Evolutionary conservation across 108 stramenopile species (phyloP).

Genomic region (Fistulifera solaris): DNA sequence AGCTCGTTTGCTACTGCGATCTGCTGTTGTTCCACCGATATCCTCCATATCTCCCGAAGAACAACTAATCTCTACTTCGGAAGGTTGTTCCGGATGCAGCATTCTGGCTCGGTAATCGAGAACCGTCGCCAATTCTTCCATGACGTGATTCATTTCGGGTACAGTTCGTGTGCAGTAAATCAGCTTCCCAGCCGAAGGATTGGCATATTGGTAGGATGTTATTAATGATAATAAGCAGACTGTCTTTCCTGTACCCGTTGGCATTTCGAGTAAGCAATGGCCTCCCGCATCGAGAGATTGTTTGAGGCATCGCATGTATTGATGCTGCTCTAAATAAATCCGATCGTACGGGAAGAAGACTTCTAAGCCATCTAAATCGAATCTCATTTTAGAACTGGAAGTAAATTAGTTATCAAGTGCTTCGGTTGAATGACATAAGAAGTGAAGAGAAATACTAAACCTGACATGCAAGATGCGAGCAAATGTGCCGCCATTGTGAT

Average conservation of each 20-base stretch:
- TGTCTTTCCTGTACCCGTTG: slow-evolving; percentile 80
- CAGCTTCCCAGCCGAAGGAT: slow-evolving; percentile 89
- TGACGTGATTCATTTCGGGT: slow-evolving; percentile 98
- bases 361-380: slow-evolving; percentile 92
- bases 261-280: slow-evolving; percentile 97
- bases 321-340: slow-evolving; percentile 97
- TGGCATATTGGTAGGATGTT: slow-evolving; percentile 93
- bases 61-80: slow-evolving; percentile 6
- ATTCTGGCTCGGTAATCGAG: slow-evolving; percentile 79
- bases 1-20: background rate
- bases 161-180: slow-evolving; percentile 99
- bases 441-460: no score
- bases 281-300: slow-evolving; percentile 95
- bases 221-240: slow-evolving; percentile 92
- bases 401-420: no score
- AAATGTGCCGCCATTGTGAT: no score
- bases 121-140: slow-evolving; percentile 95
- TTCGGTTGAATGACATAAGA: no score
- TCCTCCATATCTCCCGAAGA: slow-evolving; percentile 28
- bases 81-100: slow-evolving; percentile 13
- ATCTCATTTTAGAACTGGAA: no score
- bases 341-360: slow-evolving; percentile 98
- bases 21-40: slow-evolving; percentile 10
- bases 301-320: slow-evolving; percentile 99
- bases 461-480: no score